phyloP scores from a whole-genome alignment of 371 early-diverging fungal genomes.

The Rhizomucor pusillus region DNA sequence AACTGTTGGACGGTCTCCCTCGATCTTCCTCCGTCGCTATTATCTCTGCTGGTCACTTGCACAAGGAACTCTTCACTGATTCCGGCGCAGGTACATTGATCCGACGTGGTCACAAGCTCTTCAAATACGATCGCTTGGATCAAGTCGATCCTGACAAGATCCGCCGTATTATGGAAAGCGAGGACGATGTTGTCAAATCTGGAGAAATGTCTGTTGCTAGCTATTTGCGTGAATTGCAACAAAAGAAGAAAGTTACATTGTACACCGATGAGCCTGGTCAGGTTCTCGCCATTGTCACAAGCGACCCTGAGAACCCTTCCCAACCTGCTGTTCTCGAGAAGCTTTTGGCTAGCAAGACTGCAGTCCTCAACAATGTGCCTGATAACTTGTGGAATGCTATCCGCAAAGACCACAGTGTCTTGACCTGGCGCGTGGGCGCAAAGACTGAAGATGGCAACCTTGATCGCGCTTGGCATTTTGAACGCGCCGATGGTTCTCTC shows the following conservation, averaged over 20 bases:
- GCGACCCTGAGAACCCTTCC: slow-evolving; percentile 43
- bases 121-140: slow-evolving; percentile 61
- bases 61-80: slow-evolving; percentile 96
- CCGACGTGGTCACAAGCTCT: slow-evolving; percentile 89
- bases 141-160: slow-evolving; percentile 82
- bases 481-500: slow-evolving; percentile 88
- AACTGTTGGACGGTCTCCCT: slow-evolving; percentile 90
- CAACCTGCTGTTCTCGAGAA: slow-evolving; percentile 46
- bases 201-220: slow-evolving; percentile 72
- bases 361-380: slow-evolving; percentile 80
- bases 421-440: slow-evolving; percentile 37
- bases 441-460: slow-evolving; percentile 49
- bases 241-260: slow-evolving; percentile 53
- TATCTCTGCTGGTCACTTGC: slow-evolving; percentile 93
- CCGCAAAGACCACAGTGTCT: slow-evolving; percentile 62
- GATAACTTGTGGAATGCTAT: slow-evolving; percentile 87
- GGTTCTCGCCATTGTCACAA: slow-evolving; percentile 78
- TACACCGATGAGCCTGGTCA: slow-evolving; percentile 88
- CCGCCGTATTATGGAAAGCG: slow-evolving; percentile 74
- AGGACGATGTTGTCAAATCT: slow-evolving; percentile 66
- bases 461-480: slow-evolving; percentile 85
- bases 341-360: slow-evolving; percentile 62
- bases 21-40: slow-evolving; percentile 95
- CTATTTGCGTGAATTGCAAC: slow-evolving; percentile 65
- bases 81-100: slow-evolving; percentile 95